Base-by-base conservation (phyloP, 1,284 basidiomycete species). In the Wallemia mellicola region DNA sequence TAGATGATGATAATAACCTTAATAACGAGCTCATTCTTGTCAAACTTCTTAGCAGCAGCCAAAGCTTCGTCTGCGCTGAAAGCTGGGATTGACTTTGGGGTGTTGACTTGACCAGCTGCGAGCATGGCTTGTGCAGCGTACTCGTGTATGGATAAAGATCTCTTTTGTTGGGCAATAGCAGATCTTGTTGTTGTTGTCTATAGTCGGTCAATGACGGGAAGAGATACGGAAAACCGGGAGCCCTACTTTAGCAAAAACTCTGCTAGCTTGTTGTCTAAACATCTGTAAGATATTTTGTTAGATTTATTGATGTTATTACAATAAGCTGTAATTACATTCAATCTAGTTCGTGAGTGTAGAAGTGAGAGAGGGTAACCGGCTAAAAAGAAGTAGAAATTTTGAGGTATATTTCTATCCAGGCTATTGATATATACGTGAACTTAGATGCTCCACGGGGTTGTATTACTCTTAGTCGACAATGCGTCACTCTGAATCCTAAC, bases 111-210 rank as follows among this genome's bases (percentile, higher is more conserved):
- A 19, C 57, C 32, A 22, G 24, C 32, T 56, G 28, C 38, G 48
- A 48, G 60, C 17, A 48, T 24, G 24, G 48, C 19, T 59, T 17
- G 24, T 32, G 56, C 17, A 28, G 60, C 58, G 74, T 96, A 88
- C 75, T 99, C 92, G 74, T 99, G 92, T 68, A 99, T 92, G 57
- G 88, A 94, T 67, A 98, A 79, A 73, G 83, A 85, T 66, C 92
- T 86, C 74, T 77, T 86, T 78, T 92, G 88, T 33, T 64, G 62
- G 62, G 61, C 61, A 56, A 48, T n/a, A n/a, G 14, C 38, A 48
- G 38, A 48, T 48, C 38, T 48, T 11, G 38, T n/a, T 17, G 14
- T 48, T 22, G 38, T 11, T 22, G 38, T 48, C 38, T 48, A n/a
- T 3, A 3, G 38, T 48, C 38, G 38, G 38, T 48, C 38, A 48